phyloP scores from a whole-genome alignment of 2,329 filamentous ascomycete species.

The Aspergillus clavatus region DNA sequence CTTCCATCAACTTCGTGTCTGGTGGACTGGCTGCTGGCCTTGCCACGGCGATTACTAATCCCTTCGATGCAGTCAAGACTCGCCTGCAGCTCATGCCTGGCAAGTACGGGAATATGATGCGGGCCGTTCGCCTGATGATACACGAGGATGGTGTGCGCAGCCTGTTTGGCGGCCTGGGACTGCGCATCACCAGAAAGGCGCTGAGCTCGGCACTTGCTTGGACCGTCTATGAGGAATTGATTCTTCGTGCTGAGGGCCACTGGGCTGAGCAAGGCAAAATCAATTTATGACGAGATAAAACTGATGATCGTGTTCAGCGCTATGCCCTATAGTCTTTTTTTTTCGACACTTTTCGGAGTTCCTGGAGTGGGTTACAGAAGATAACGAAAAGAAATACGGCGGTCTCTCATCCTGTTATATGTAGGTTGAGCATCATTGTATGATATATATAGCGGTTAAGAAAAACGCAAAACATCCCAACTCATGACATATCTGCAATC shows the following conservation, averaged over 20 bases:
- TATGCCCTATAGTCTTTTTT: neutral
- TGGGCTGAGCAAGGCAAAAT: conserved; percentile 30
- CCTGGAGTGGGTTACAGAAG: neutral
- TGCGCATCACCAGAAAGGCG: conserved; percentile 87
- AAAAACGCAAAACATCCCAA: conserved; percentile 13
- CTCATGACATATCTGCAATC: conserved; percentile 14
- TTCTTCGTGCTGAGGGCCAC: conserved; percentile 62
- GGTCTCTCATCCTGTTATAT: neutral
- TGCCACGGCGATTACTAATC: conserved; percentile 87
- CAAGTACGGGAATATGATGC: conserved; percentile 75
- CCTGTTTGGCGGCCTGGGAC: conserved; percentile 76
- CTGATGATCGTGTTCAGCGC: neutral
- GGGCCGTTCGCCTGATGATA: conserved; percentile 73
- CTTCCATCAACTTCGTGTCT: conserved; percentile 76
- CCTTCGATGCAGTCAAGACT: conserved; percentile 95
- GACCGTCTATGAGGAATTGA: conserved; percentile 93
- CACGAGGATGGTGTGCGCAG: conserved; percentile 72
- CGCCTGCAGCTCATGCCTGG: conserved; percentile 83
- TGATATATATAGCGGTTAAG: conserved; percentile 13
- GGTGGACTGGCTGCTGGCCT: conserved; percentile 74
- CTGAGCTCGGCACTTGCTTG: conserved; percentile 92
- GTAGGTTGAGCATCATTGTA: conserved; percentile 9
- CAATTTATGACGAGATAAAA: neutral
- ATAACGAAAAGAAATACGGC: neutral
- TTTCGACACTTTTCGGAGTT: neutral